Evolutionary conservation across 495 filamentous ascomycete genomes (phyloP).

Genomic region (Penicillium pancosmium): DNA sequence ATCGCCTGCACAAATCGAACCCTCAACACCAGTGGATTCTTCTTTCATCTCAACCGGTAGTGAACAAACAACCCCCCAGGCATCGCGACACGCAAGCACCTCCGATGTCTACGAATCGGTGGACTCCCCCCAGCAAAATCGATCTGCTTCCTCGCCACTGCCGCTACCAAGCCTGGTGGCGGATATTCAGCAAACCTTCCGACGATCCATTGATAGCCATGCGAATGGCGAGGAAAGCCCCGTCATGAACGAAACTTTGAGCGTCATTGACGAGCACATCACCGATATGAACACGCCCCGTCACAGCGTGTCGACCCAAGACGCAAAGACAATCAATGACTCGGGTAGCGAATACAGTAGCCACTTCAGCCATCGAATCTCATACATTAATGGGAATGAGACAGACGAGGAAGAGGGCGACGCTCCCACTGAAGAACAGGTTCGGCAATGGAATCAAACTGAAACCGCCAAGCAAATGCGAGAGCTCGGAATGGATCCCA

Average conservation of each 20-base stretch:
- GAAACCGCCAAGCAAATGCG: slow-evolving; percentile 87
- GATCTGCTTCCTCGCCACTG: slow-evolving; percentile 48
- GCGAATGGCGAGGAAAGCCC: slow-evolving; percentile 65
- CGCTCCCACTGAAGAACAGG: slow-evolving; percentile 61
- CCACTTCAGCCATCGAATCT: slow-evolving; percentile 72
- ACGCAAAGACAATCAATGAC: slow-evolving; percentile 66
- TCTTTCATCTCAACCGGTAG: slow-evolving; percentile 31
- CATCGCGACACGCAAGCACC: slow-evolving; percentile 48
- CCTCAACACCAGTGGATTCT: slow-evolving; percentile 20
- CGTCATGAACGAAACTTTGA: slow-evolving; percentile 94
- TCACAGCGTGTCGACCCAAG: slow-evolving; percentile 54
- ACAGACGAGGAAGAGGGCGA: slow-evolving; percentile 71
- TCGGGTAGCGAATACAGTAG: slow-evolving; percentile 90
- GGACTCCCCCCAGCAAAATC: slow-evolving; percentile 34
- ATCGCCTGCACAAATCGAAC: slow-evolving; percentile 30
- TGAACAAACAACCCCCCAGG: slow-evolving; percentile 50
- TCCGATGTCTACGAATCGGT: slow-evolving; percentile 32
- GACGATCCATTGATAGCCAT: slow-evolving; percentile 47
- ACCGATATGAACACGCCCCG: slow-evolving; percentile 85
- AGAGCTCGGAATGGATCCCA: slow-evolving; percentile 74
- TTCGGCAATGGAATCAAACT: slow-evolving; percentile 72
- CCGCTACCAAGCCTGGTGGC: slow-evolving; percentile 42
- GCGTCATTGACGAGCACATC: slow-evolving; percentile 97
- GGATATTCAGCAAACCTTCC: slow-evolving; percentile 50
- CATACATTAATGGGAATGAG: slow-evolving; percentile 88